These are phyloP conservation scores for Arctostaphylos glauca DNA, from an alignment of 148 eudicot genomes.

Conservation along the genomic window DNA sequence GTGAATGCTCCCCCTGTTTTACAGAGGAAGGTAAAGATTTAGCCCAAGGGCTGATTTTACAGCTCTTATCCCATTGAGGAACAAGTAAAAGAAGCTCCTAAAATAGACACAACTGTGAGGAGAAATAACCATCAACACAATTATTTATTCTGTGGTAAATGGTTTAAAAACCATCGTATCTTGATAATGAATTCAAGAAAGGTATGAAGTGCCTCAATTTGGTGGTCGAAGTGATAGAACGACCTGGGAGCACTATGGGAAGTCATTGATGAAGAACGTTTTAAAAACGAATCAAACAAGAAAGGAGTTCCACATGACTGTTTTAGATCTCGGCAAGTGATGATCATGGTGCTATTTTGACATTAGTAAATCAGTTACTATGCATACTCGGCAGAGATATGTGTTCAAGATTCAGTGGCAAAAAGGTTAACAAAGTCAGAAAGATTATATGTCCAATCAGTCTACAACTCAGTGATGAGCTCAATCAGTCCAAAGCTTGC, in stretches of 20 bases:
- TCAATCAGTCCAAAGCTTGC: background rate
- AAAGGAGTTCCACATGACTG: background rate
- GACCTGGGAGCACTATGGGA: background rate
- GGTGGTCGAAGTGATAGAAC: background rate
- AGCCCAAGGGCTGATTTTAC: background rate
- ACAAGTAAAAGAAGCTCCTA: background rate
- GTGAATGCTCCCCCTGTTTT: constrained; percentile 37
- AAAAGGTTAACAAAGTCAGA: background rate
- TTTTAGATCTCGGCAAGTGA: background rate
- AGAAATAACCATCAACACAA: background rate
- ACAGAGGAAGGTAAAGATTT: constrained; percentile 1
- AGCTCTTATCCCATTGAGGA: background rate
- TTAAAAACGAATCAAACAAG: background rate
- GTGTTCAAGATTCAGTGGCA: too few relatives aligned
- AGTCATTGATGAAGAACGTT: background rate
- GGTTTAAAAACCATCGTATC: background rate
- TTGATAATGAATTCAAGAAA: background rate
- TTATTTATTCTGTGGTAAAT: background rate
- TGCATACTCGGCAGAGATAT: too few relatives aligned
- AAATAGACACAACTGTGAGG: background rate
- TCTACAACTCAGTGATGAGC: background rate
- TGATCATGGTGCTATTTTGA: background rate
- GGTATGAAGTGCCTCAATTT: constrained; percentile 9
- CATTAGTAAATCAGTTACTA: background rate
- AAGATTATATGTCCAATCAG: background rate